Evolutionary conservation across 352 stramenopile species (phyloP).

Genomic region (Phytophthora podocarpi): DNA sequence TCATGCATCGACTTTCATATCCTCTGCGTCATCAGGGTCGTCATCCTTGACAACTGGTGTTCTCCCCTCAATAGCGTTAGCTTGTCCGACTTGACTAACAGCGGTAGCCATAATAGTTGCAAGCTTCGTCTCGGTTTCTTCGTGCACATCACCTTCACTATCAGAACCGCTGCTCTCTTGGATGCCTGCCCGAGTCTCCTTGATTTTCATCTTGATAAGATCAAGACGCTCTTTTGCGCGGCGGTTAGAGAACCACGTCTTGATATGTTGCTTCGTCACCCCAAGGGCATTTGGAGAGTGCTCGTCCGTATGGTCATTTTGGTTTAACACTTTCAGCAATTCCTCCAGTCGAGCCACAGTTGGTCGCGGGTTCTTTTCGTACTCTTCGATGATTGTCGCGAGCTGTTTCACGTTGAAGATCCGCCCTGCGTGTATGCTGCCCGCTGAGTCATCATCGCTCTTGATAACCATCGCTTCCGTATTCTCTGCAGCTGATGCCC

Average conservation of each 20-base stretch:
- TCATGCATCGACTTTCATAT: conserved; percentile 36
- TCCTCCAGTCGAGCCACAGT: conserved; percentile 69
- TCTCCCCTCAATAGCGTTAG: conserved; percentile 7
- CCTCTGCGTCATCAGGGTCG: conserved; percentile 41
- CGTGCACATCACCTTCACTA: conserved; percentile 43
- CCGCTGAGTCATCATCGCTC: conserved; percentile 22
- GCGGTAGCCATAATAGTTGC: conserved; percentile 4
- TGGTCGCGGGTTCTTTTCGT: conserved; percentile 81
- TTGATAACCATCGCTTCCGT: conserved; percentile 18
- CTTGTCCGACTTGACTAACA: conserved; percentile 23
- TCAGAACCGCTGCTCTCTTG: conserved; percentile 42
- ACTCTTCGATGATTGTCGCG: conserved; percentile 83
- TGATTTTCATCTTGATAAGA: conserved; percentile 81
- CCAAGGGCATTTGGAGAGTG: conserved; percentile 44
- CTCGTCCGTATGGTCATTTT: conserved; percentile 69
- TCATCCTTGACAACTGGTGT: conserved; percentile 33
- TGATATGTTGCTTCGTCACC: conserved; percentile 83
- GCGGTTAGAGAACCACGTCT: conserved; percentile 87
- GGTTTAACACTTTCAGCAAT: conserved; percentile 74
- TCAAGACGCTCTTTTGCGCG: conserved; percentile 81
- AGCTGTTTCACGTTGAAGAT: conserved; percentile 90
- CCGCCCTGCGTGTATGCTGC: conserved; percentile 54
- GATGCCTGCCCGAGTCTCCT: conserved; percentile 37
- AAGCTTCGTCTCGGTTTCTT: conserved; percentile 23
- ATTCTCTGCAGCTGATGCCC: conserved; percentile 2